Evolutionary conservation across 2,329 filamentous ascomycete species (phyloP), one percentile per base, ranked within the genome.

Genomic region (Verruconis gallopava): DNA sequence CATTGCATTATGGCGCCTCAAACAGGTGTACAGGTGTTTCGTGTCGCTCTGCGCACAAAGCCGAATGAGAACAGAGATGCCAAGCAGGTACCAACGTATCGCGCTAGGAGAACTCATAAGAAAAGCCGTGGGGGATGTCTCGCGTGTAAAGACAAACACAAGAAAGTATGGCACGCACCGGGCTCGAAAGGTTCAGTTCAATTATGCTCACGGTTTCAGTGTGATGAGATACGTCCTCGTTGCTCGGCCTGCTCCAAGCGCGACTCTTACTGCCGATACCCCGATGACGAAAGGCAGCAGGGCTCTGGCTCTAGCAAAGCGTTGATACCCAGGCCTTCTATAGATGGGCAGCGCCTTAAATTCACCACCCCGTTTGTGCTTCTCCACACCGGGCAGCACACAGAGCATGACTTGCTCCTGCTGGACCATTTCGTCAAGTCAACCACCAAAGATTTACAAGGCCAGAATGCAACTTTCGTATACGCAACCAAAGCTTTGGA

Each of bases 321-420:
- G 25, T n/a, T 30, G 9, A 30, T 30, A 30, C 25, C 25, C 9
- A 30, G 25, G 25, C 6, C 9, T n/a, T n/a, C n/a, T 9, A 30
- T 9, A 9, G n/a, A 30, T n/a, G 25, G n/a, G 6, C 9, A 9
- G 9, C 6, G 25, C 25, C 25, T 30, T 9, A 30, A 9, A 30
- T 30, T 9, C 25, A 30, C 25, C 9, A 30, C 25, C 6, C 25
- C 25, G n/a, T 9, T n/a, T n/a, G n/a, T 30, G 9, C 25, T 30
- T 30, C 25, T 30, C n/a, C 9, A 9, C 25, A 30, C 25, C 9
- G 25, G 25, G n/a, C 6, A 18, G 12, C 32, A 44, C 20, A 48
- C 46, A 3, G 38, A 44, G n/a, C 38, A 46, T 12, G 46, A 48
- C 32, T 42, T 46, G 18, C 32, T 35, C 17, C 36, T 48, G 3